Percentiles rank a stretch among this genome's conserved stretches.
Evolutionary conservation across 164 flowering plant species (phyloP).

Genomic region (Tetrastigma voinierianum): DNA sequence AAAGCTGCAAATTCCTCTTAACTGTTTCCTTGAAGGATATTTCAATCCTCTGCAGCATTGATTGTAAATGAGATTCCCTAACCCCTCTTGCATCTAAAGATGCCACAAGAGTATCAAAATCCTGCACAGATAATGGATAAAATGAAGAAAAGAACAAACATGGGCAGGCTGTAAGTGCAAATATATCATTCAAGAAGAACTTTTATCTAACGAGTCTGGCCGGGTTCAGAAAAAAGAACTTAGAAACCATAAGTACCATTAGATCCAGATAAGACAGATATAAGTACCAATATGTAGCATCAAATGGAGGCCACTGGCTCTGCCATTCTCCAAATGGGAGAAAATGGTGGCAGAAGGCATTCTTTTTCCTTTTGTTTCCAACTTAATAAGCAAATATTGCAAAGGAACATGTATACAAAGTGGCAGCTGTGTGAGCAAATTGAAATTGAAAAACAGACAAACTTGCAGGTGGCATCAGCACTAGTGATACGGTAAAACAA

Average conservation of each 20-base stretch:
- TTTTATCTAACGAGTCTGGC: neutral
- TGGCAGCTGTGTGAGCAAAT: no score
- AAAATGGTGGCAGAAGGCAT: no score
- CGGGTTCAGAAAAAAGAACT: neutral
- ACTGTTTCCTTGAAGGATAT: slow-evolving; percentile 54
- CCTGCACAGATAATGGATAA: slow-evolving; percentile 37
- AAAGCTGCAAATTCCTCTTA: slow-evolving; percentile 25
- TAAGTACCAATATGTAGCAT: neutral
- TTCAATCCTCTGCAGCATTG: slow-evolving; percentile 73
- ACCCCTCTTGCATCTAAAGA: slow-evolving; percentile 80
- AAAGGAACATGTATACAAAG: no score
- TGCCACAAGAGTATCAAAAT: slow-evolving; percentile 68
- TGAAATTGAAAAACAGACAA: no score
- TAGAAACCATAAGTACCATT: neutral
- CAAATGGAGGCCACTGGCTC: neutral
- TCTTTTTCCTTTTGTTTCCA: no score
- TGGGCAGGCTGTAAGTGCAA: neutral
- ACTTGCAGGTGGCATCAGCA: no score
- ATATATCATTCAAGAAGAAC: neutral
- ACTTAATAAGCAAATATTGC: no score
- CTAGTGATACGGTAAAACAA: no score
- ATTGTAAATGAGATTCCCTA: slow-evolving; percentile 76
- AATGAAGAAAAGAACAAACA: neutral
- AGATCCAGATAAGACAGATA: neutral
- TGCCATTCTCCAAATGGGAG: no score